A percentile compares a stretch with the other conserved stretches of the same genome.
Evolutionary conservation across 2,329 filamentous ascomycete genomes (phyloP).

Genomic region (Clarireedia homoeocarpa): DNA sequence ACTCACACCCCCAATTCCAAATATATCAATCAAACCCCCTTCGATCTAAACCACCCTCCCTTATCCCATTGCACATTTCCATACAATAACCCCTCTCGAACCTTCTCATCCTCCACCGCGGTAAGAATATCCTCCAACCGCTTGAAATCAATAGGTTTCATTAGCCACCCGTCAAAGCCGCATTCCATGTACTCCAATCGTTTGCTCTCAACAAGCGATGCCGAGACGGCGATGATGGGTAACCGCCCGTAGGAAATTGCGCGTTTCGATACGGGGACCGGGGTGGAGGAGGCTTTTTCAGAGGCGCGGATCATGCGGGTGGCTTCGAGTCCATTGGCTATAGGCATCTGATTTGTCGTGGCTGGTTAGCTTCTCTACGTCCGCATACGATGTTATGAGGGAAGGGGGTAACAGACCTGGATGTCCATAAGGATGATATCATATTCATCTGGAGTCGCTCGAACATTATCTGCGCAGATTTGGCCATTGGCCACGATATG

Average conservation of each 20-base stretch:
- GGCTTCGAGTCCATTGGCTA: conserved; percentile 74
- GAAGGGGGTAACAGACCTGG: conserved; percentile 51
- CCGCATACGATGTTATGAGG: not conserved
- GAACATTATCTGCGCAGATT: conserved; percentile 67
- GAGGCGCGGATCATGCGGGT: conserved; percentile 75
- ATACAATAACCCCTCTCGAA: conserved; percentile 58
- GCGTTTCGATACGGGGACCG: conserved; percentile 27
- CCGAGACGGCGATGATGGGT: conserved; percentile 81
- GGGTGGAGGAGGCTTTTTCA: conserved; percentile 40
- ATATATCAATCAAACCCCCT: not conserved
- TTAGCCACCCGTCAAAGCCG: conserved; percentile 86
- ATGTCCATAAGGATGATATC: conserved; percentile 89
- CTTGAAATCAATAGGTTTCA: conserved; percentile 80
- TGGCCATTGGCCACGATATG: conserved; percentile 72
- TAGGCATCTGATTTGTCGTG: conserved; percentile 65
- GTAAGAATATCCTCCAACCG: conserved; percentile 60
- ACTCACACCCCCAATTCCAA: not conserved
- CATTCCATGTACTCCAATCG: conserved; percentile 61
- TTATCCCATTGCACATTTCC: conserved; percentile 60
- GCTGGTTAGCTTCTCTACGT: too few relatives aligned
- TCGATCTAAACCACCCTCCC: conserved; percentile 70
- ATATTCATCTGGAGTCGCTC: conserved; percentile 53
- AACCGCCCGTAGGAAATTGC: conserved; percentile 56
- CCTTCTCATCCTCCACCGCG: conserved; percentile 56
- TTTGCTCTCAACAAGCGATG: conserved; percentile 62